Percentiles rank a stretch among this genome's conserved stretches.
phyloP scores from a whole-genome alignment of 202 grass and related monocot species.

The Elaeis oleifera region DNA sequence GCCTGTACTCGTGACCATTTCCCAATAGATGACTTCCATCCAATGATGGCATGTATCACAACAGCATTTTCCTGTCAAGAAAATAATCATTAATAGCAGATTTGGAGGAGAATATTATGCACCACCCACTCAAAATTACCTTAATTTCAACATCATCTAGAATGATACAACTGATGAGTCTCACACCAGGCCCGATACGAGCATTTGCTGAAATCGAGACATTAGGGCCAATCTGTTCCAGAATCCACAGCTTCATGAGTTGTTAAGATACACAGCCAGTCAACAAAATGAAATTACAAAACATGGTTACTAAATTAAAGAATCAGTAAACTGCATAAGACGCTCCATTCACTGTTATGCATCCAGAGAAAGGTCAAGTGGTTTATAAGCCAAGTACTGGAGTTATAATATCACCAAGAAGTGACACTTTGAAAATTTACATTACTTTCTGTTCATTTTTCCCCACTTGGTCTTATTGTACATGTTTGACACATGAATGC shows the following conservation, averaged over 20 bases:
- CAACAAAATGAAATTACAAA: too few species aligned
- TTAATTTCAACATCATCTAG: slow-evolving; percentile 98
- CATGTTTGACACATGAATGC: too few species aligned
- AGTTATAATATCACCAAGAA: too few species aligned
- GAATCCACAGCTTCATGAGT: neutral
- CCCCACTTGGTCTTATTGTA: too few species aligned
- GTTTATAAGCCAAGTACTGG: too few species aligned
- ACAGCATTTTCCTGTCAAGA: slow-evolving; percentile 90
- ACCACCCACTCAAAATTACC: slow-evolving; percentile 28
- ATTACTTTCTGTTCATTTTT: too few species aligned
- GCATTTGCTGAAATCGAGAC: slow-evolving; percentile 98
- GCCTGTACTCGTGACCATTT: slow-evolving; percentile 99
- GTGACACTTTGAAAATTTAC: too few species aligned
- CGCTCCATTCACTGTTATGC: too few species aligned
- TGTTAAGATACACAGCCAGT: too few species aligned
- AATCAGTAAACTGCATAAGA: too few species aligned
- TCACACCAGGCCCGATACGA: slow-evolving; percentile 78
- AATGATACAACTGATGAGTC: slow-evolving; percentile 97
- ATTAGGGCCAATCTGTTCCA: slow-evolving; percentile 89
- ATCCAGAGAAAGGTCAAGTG: too few species aligned
- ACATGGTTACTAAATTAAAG: too few species aligned
- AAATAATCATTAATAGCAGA: slow-evolving; percentile 22
- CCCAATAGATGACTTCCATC: slow-evolving; percentile 91
- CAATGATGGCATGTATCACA: slow-evolving; percentile 96
- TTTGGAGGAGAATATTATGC: slow-evolving; percentile 14